These are phyloP conservation scores for Ophiostoma quercus DNA, from an alignment of 2,329 filamentous ascomycete species.

Conservation along the genomic window DNA sequence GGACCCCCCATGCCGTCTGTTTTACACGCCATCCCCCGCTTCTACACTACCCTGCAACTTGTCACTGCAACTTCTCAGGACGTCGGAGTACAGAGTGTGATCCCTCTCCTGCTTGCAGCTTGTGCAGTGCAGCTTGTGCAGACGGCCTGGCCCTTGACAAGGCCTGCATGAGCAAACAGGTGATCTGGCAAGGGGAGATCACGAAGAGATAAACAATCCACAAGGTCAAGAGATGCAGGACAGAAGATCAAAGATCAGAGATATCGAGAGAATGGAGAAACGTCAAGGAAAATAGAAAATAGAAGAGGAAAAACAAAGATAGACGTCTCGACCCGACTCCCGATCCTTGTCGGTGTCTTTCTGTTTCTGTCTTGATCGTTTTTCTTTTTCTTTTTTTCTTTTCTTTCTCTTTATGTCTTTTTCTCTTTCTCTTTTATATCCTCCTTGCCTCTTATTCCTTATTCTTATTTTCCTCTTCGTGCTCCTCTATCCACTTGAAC, in stretches of 20 bases:
- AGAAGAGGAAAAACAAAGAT: slow-evolving; percentile 2
- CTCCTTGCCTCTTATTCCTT: slow-evolving; percentile 1
- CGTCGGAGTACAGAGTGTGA: slow-evolving; percentile 1
- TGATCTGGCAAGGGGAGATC: slow-evolving; percentile 6
- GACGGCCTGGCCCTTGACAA: neutral
- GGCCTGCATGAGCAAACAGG: slow-evolving; percentile 5
- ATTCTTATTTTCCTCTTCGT: slow-evolving; percentile 12
- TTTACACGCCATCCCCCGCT: slow-evolving; percentile 15
- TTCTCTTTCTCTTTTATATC: neutral
- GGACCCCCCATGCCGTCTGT: slow-evolving; percentile 11
- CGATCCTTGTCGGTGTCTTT: slow-evolving; percentile 4
- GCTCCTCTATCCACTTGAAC: neutral
- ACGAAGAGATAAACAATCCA: neutral
- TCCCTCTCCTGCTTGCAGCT: neutral
- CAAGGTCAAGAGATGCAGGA: neutral
- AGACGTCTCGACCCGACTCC: neutral
- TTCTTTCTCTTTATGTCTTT: neutral
- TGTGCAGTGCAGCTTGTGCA: neutral
- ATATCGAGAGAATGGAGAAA: neutral
- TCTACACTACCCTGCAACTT: slow-evolving; percentile 7
- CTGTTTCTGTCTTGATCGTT: neutral
- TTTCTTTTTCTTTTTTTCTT: neutral
- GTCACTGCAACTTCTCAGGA: neutral
- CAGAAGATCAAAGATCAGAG: neutral
- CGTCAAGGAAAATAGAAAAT: neutral